Percentiles rank a stretch among this genome's conserved stretches.
Conservation (phyloP, 192 early-diverging fungal genomes). For the Lunasporangiospora selenospora region DNA sequence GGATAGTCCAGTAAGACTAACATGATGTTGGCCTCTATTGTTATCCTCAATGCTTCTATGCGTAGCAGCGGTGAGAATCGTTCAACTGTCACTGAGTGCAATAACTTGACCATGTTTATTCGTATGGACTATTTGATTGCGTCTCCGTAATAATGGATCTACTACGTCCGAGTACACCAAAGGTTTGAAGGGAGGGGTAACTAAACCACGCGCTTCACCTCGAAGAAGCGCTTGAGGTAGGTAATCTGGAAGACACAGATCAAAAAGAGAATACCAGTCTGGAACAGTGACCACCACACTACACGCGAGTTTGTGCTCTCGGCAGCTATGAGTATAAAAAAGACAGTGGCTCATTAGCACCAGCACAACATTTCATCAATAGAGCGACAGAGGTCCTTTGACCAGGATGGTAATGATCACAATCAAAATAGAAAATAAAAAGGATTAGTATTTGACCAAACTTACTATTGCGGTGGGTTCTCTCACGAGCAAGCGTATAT, state of each 20-base stretch:
- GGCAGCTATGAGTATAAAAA: constrained; percentile 60
- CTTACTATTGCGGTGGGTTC: constrained; percentile 73
- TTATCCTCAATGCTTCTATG: too few species aligned
- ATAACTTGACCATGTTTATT: too few species aligned
- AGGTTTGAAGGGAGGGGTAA: not conserved
- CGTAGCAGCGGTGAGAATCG: too few species aligned
- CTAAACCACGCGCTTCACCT: constrained; percentile 72
- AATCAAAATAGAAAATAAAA: constrained; percentile 2
- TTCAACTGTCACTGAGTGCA: too few species aligned
- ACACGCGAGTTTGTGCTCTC: constrained; percentile 83
- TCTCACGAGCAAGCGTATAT: constrained; percentile 69
- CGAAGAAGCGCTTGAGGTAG: constrained; percentile 79
- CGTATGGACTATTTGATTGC: too few species aligned
- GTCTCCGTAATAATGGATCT: too few species aligned
- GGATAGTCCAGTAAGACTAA: too few species aligned
- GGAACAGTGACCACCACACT: constrained; percentile 78
- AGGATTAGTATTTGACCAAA: too few species aligned
- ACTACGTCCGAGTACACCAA: too few species aligned
- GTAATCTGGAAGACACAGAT: constrained; percentile 77
- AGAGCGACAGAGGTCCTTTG: constrained; percentile 2
- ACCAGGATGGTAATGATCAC: constrained; percentile 1
- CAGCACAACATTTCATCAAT: not conserved
- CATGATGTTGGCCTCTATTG: too few species aligned
- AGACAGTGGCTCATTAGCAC: not conserved
- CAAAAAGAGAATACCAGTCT: constrained; percentile 63